phyloP scores from a whole-genome alignment of 768 basidiomycete species.

The Trametes villosa region DNA sequence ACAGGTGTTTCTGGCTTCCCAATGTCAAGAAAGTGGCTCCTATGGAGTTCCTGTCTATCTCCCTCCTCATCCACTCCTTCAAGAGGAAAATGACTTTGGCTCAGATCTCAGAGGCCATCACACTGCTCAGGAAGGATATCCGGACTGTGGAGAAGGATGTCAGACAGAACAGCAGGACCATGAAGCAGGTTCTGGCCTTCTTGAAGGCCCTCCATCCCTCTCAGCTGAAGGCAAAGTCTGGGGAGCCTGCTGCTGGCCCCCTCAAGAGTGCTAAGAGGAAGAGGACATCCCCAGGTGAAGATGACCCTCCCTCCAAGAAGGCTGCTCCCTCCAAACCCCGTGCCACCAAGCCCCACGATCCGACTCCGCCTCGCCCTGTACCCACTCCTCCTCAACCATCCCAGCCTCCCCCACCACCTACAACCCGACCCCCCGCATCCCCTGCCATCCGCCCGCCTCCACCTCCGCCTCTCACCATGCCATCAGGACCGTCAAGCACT shows the following conservation, averaged over 20 bases:
- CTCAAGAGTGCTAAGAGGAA: constrained; percentile 18
- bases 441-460: not conserved
- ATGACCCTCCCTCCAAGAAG: not conserved
- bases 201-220: constrained; percentile 37
- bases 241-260: not conserved
- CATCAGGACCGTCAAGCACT: not conserved
- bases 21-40: constrained; percentile 58
- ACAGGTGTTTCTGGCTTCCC: constrained; percentile 42
- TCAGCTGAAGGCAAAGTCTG: constrained; percentile 14
- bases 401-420: not conserved
- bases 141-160: constrained; percentile 63
- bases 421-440: not conserved
- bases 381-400: not conserved
- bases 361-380: not conserved
- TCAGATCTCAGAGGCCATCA: constrained; percentile 50
- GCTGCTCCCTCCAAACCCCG: not conserved
- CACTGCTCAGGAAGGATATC: constrained; percentile 58
- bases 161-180: constrained; percentile 62
- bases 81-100: constrained; percentile 43
- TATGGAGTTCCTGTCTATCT: constrained; percentile 66
- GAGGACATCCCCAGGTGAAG: constrained; percentile 10
- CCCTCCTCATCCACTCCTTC: constrained; percentile 56
- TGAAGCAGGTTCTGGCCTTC: constrained; percentile 58
- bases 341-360: not conserved
- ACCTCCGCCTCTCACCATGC: not conserved